Conservation (phyloP, 2,329 filamentous ascomycete species). For the Tothia fuscella region DNA sequence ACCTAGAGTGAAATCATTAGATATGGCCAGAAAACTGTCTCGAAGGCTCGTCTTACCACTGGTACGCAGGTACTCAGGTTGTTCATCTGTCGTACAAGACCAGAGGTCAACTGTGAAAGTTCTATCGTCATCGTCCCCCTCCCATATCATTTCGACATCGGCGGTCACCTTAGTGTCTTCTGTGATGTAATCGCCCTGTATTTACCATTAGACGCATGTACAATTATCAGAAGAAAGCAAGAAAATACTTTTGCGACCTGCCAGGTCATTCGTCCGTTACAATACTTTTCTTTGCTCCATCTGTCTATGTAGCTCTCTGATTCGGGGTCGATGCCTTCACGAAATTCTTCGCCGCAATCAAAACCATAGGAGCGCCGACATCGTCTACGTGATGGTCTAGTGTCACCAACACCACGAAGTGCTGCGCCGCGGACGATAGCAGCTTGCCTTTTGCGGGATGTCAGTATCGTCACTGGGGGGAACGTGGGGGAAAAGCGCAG, state of each 20-base stretch:
- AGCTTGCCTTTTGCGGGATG: too few species aligned
- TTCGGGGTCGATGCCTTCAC: background rate
- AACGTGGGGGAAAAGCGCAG: background rate
- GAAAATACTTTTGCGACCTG: background rate
- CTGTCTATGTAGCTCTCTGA: background rate
- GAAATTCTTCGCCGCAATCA: background rate
- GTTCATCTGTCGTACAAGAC: background rate
- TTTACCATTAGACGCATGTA: background rate
- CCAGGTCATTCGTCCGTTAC: background rate
- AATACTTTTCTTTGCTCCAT: background rate
- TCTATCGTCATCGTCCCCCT: background rate
- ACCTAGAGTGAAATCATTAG: background rate
- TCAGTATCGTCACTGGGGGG: too few species aligned
- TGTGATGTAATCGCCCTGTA: background rate
- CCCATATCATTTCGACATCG: background rate
- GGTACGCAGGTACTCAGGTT: background rate
- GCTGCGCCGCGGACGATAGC: slow-evolving; percentile 1
- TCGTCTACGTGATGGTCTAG: background rate
- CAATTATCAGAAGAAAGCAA: background rate
- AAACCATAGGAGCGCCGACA: slow-evolving; percentile 1
- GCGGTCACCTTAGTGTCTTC: background rate
- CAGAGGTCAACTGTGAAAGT: background rate
- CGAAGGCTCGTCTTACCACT: background rate
- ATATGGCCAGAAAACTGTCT: background rate
- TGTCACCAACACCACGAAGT: background rate